Evolutionary conservation across 208 protist species (phyloP), one percentile per base, ranked within the genome.

Genomic region (Trypanosoma boissoni): DNA sequence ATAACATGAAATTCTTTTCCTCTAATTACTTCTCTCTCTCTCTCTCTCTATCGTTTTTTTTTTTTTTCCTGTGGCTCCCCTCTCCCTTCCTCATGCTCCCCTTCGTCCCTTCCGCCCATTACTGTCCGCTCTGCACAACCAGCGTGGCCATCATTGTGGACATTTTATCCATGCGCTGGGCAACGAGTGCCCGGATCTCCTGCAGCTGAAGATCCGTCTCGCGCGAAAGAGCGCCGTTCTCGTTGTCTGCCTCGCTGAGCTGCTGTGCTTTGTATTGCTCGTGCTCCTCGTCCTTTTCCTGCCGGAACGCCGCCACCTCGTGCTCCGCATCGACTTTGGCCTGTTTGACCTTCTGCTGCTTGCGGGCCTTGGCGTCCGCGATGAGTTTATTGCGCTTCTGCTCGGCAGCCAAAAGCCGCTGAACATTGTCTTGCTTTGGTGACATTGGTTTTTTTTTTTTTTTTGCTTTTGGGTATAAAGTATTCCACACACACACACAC

Each of bases 391-490:
- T 91, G 68, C 88, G 88, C 58, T 85, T 83, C 67, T 92, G 77
- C 72, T 94, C 88, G 10, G 88, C 88, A 1, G 76, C 80, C 34
- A 94, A 76, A 21, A 94, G 83, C 58, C 84, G 83, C 72, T 94
- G 87, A 29, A 94, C 87, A 54, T 94, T 94, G 69, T 94, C 83
- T 57, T 88, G 78, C 63, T 91, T 91, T 34, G 87, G 83, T 10
- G 78, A 73, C 87, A 94, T 94, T 23, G 16, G n/a, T 20, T 16
- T 18, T 62, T 18, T n/a, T 29, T 23, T 27, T 3, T 37, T 39
- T 39, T 36, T 27, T 31, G 3, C n/a, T 41, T 5, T n/a, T 36
- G 28, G 26, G 6, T 10, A 21, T n/a, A 1, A 20, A 32, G 3
- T 28, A 3, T 34, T 53, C 2, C 12, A 20, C 2, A 10, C 20